phyloP scores from a whole-genome alignment of 345 rosid genomes.

The Turritis glabra region DNA sequence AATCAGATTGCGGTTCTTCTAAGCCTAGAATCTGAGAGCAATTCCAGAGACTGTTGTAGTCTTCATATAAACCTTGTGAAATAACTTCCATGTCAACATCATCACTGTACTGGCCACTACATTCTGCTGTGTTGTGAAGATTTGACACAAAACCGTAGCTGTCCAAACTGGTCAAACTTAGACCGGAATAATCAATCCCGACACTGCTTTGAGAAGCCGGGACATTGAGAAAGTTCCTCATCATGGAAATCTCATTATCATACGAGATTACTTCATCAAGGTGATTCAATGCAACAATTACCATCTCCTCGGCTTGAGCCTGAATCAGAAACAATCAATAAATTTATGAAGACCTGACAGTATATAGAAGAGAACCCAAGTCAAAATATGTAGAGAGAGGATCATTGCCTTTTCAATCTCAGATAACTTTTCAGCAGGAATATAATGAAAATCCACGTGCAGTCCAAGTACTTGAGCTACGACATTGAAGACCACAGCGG shows the following conservation, averaged over 20 bases:
- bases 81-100: constrained; percentile 33
- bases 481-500: constrained; percentile 85
- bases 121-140: constrained; percentile 45
- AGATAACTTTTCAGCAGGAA: constrained; percentile 66
- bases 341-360: not conserved
- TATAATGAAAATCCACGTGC: constrained; percentile 65
- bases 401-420: constrained; percentile 76
- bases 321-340: constrained; percentile 34
- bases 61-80: constrained; percentile 63
- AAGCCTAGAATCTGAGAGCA: constrained; percentile 51
- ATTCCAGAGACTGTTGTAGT: constrained; percentile 64
- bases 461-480: constrained; percentile 88
- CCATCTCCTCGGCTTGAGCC: constrained; percentile 74
- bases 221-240: constrained; percentile 45
- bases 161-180: constrained; percentile 56
- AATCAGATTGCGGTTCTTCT: constrained; percentile 58
- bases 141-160: constrained; percentile 49
- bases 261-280: constrained; percentile 60
- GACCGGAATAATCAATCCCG: constrained; percentile 63
- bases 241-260: constrained; percentile 62
- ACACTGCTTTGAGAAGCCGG: constrained; percentile 47
- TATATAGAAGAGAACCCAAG: constrained; percentile 13
- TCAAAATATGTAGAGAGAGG: not conserved
- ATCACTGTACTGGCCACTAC: constrained; percentile 33
- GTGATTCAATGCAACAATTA: constrained; percentile 65